These are phyloP conservation scores for Fusarium sp. DNA, from an alignment of 2,329 filamentous ascomycete genomes.

Conservation along the genomic window DNA sequence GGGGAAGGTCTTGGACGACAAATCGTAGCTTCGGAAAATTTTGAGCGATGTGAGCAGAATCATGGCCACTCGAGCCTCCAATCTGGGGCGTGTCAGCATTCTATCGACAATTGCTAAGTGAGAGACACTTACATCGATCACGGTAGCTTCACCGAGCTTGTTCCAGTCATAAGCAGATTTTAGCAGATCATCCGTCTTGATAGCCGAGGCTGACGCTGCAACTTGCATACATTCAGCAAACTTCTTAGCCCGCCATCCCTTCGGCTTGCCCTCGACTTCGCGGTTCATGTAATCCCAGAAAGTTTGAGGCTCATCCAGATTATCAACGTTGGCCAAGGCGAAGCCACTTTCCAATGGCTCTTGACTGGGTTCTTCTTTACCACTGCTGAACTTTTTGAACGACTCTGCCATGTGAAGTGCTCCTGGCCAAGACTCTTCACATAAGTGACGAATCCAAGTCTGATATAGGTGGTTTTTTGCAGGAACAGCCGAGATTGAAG, in stretches of 20 bases:
- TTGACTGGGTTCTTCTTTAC: slow-evolving; percentile 50
- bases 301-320: slow-evolving; percentile 2
- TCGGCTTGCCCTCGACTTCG: slow-evolving; percentile 34
- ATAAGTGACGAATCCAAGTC: slow-evolving; percentile 49
- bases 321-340: slow-evolving; percentile 46
- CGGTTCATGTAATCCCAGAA: slow-evolving; percentile 37
- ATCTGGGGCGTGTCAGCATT: slow-evolving; percentile 33
- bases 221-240: slow-evolving; percentile 41
- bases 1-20: slow-evolving; percentile 65
- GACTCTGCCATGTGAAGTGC: slow-evolving; percentile 52
- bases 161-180: slow-evolving; percentile 43
- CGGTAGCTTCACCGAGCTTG: slow-evolving; percentile 41
- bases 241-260: slow-evolving; percentile 25
- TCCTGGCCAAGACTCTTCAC: slow-evolving; percentile 54
- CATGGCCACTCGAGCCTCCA: slow-evolving; percentile 48
- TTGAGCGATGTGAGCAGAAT: slow-evolving; percentile 43
- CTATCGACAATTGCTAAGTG: neutral
- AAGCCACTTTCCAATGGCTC: slow-evolving; percentile 55
- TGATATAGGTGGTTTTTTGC: slow-evolving; percentile 49
- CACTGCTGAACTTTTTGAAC: slow-evolving; percentile 51
- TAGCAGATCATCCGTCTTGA: slow-evolving; percentile 28
- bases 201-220: neutral
- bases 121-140: slow-evolving; percentile 49
- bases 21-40: slow-evolving; percentile 54
- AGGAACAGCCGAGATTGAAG: slow-evolving; percentile 55